A percentile compares a stretch with the other conserved stretches of the same genome.
Evolutionary conservation across 495 filamentous ascomycete genomes (phyloP).

Genomic region (Lineolata rhizophorae): DNA sequence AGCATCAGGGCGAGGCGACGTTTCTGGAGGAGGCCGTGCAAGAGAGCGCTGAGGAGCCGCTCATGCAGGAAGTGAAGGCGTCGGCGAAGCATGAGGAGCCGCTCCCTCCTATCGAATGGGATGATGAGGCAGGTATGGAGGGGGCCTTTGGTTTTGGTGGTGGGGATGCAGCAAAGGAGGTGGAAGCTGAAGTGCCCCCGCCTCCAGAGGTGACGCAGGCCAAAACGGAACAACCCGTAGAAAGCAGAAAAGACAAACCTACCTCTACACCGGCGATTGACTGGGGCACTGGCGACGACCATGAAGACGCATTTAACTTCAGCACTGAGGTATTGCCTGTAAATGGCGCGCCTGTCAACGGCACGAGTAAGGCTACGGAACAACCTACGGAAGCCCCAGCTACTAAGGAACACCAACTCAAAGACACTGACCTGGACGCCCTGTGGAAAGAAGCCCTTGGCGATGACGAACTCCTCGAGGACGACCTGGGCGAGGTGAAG

Average conservation of each 20-base stretch:
- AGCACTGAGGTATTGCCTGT: too few species aligned
- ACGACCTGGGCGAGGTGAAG: too few species aligned
- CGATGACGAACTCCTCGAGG: conserved; percentile 55
- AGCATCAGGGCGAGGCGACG: conserved; percentile 11
- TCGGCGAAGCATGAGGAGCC: too few species aligned
- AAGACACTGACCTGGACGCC: conserved; percentile 40
- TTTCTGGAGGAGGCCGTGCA: conserved; percentile 9
- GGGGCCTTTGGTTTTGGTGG: neutral
- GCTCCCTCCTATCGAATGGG: too few species aligned
- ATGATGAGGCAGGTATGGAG: too few species aligned
- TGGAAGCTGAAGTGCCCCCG: neutral
- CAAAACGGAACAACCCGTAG: neutral
- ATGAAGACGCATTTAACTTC: too few species aligned
- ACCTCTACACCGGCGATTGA: conserved; percentile 4
- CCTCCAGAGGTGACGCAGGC: too few species aligned
- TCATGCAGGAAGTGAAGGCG: conserved; percentile 1
- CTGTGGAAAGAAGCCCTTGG: conserved; percentile 68
- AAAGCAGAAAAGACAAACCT: neutral
- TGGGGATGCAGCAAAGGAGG: neutral
- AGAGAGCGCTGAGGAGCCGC: conserved; percentile 6
- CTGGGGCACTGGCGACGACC: conserved; percentile 8
- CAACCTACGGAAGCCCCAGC: neutral
- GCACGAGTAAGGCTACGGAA: neutral
- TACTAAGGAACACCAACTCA: neutral
- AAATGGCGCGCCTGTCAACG: too few species aligned